phyloP scores from a whole-genome alignment of 2,329 filamentous ascomycete species.

The Colletotrichum neosansevieriae region DNA sequence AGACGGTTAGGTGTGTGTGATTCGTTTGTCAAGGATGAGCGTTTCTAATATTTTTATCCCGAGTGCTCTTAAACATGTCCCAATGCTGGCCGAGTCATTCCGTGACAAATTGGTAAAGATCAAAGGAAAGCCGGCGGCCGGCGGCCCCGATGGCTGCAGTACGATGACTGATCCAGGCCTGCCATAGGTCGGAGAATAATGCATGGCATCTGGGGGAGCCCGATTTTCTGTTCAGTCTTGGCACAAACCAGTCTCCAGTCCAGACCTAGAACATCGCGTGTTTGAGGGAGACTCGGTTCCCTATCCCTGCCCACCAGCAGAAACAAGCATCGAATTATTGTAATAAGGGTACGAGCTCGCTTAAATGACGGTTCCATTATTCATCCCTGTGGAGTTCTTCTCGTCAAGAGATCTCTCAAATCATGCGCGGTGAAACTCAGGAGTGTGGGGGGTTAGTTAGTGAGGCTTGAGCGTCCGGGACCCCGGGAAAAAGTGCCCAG shows the following conservation, averaged over 20 bases:
- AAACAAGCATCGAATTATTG: constrained; percentile 8
- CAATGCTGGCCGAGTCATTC: constrained; percentile 21
- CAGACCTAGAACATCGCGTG: constrained; percentile 13
- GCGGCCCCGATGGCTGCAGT: constrained; percentile 6
- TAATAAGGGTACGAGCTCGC: constrained; percentile 20
- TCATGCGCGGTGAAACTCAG: constrained; percentile 22
- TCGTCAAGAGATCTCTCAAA: constrained; percentile 10
- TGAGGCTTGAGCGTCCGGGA: constrained; percentile 1
- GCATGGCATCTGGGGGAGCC: constrained; percentile 14
- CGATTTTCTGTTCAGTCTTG: constrained; percentile 31
- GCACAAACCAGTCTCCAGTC: constrained; percentile 17
- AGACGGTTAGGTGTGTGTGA: constrained; percentile 1
- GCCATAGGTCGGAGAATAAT: constrained; percentile 24
- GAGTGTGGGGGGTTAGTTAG: constrained; percentile 5
- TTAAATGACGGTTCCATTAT: constrained; percentile 10
- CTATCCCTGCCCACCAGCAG: background rate
- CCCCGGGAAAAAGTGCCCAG: background rate
- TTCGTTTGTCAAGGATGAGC: constrained; percentile 4
- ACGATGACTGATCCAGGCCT: background rate
- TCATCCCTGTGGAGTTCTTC: constrained; percentile 12
- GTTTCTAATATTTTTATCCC: constrained; percentile 12
- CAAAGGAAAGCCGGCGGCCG: constrained; percentile 5
- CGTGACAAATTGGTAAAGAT: constrained; percentile 23
- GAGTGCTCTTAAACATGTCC: constrained; percentile 2
- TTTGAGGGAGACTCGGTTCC: constrained; percentile 31